These are phyloP conservation scores for Acorus gramineus DNA, from an alignment of 106 monocot species.

Conservation along the genomic window DNA sequence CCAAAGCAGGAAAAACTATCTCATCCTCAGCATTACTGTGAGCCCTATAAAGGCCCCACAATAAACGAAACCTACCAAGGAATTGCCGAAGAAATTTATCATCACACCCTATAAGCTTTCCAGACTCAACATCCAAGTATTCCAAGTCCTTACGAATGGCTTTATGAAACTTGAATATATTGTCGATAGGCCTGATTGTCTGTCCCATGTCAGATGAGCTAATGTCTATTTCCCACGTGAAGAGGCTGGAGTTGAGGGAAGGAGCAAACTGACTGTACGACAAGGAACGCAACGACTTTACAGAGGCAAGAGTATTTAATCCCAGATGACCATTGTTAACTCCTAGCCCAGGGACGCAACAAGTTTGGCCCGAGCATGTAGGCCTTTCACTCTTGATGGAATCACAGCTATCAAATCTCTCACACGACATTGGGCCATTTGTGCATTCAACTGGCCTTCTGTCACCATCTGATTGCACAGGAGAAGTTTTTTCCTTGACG, in stretches of 20 bases:
- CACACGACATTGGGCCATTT: slow-evolving; percentile 23
- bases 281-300: slow-evolving; percentile 50
- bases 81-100: slow-evolving; percentile 70
- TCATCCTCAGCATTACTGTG: slow-evolving; percentile 99
- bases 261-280: slow-evolving; percentile 69
- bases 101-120: slow-evolving; percentile 74
- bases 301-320: slow-evolving; percentile 34
- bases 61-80: slow-evolving; percentile 84
- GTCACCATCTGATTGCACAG: slow-evolving; percentile 4
- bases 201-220: slow-evolving; percentile 46
- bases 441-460: slow-evolving; percentile 37
- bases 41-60: slow-evolving; percentile 92
- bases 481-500: slow-evolving; percentile 3
- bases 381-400: slow-evolving; percentile 4
- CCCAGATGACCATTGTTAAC: slow-evolving; percentile 49
- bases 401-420: slow-evolving; percentile 8
- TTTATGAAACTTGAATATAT: slow-evolving; percentile 96
- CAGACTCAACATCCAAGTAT: slow-evolving; percentile 92
- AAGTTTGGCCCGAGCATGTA: slow-evolving; percentile 20
- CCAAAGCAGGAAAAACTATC: slow-evolving; percentile 96
- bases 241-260: slow-evolving; percentile 79
- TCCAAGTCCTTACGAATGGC: slow-evolving; percentile 95
- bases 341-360: slow-evolving; percentile 71
- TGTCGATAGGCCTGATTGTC: slow-evolving; percentile 71
- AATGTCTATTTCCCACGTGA: slow-evolving; percentile 60